Evolutionary conservation across 164 flowering plant genomes (phyloP), one percentile per base, ranked within the genome.

Genomic region (Vitis amurensis): DNA sequence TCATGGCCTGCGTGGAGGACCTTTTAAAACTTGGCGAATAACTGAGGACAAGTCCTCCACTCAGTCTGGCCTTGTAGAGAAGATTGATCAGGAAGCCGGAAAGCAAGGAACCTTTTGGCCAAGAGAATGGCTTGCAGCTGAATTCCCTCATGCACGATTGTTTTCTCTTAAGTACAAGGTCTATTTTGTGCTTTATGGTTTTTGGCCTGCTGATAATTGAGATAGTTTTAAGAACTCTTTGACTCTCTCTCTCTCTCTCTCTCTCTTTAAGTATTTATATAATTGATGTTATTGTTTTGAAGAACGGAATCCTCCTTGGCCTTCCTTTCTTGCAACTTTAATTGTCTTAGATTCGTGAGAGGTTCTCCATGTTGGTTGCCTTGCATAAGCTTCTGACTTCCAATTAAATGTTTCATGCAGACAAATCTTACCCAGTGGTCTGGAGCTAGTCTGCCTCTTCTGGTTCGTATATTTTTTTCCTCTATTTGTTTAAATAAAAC

Each of bases 351-450:
- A 47, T 61, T 49, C n/a, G 44, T 27, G 6, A 17, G 30, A 50
- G 19, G 60, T 44, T 19, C 44, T 72, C 19, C 9, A 30, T 55
- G 52, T 27, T 50, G 37, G 16, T 66, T 19, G 44, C 10, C 51
- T 14, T 19, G 3, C 62, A 59, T 66, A 4, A 10, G 10, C 44
- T 8, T 67, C 61, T 73, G 67, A 68, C 31, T 67, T 66, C 66
- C 67, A 64, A 55, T 62, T 73, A 68, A 69, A 52, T 74, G 68
- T 71, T 82, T 70, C 67, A 67, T 88, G 90, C 94, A 95, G 99
- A 85, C 98, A 74, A 96, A 92, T 82, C 87, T 96, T 52, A 91
- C 97, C 37, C 98, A 89, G 82, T 96, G 99, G 99, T 93, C 99
- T 68, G 99, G 99, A 76, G 92, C 99, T 75, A 90, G 87, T 81